These are phyloP conservation scores for Camelina sativa DNA, from an alignment of 345 rosid genomes.

Conservation along the genomic window DNA sequence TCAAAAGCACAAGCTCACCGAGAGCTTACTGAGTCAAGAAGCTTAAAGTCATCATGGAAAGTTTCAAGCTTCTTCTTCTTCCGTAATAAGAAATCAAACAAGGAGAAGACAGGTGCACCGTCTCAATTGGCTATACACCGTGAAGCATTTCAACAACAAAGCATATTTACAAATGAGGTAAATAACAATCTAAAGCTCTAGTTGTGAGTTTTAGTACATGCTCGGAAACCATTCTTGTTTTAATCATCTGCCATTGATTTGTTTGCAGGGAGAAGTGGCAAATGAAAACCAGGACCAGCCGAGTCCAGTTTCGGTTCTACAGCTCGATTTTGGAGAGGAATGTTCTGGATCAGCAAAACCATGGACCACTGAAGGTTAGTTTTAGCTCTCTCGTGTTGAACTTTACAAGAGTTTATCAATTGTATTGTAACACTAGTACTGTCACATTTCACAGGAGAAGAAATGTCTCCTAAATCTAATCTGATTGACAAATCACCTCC, in stretches of 20 bases:
- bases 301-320: constrained; percentile 90
- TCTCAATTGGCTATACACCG: constrained; percentile 36
- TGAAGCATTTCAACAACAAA: constrained; percentile 41
- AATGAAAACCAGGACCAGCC: constrained; percentile 92
- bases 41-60: constrained; percentile 68
- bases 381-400: constrained; percentile 13
- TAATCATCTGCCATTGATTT: constrained; percentile 36
- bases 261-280: constrained; percentile 58
- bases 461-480: constrained; percentile 57
- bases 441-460: constrained; percentile 51
- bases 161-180: constrained; percentile 60
- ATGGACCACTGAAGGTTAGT: constrained; percentile 49
- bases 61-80: constrained; percentile 87
- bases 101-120: constrained; percentile 51
- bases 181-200: constrained; percentile 15
- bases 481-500: constrained; percentile 85
- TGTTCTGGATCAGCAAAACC: constrained; percentile 50
- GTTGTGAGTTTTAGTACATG: neutral
- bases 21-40: constrained; percentile 61
- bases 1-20: constrained; percentile 49
- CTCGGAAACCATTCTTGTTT: constrained; percentile 17
- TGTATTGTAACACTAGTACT: constrained; percentile 28
- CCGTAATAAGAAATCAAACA: constrained; percentile 62
- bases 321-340: constrained; percentile 73
- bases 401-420: neutral